A percentile compares a stretch with the other conserved stretches of the same genome.
phyloP scores from a whole-genome alignment of 805 yeast genomes.

The Clavispora carvajalis region DNA sequence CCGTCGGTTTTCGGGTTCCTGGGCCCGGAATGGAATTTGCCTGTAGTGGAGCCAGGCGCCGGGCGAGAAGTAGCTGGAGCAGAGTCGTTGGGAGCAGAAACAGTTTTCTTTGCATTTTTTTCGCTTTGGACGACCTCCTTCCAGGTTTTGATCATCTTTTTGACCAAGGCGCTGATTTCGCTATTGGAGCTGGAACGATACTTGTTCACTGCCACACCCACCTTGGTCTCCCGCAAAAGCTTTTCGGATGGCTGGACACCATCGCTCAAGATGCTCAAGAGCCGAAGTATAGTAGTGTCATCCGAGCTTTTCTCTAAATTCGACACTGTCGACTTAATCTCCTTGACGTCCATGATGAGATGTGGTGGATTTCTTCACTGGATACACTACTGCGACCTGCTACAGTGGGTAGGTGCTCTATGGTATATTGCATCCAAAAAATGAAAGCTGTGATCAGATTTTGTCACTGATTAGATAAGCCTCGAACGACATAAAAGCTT shows the following conservation, averaged over 20 bases:
- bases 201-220: conserved; percentile 95
- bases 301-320: conserved; percentile 72
- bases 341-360: conserved; percentile 58
- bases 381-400: neutral
- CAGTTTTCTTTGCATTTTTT: conserved; percentile 38
- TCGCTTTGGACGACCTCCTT: conserved; percentile 78
- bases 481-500: no score
- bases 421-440: no score
- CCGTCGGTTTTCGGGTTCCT: conserved; percentile 82
- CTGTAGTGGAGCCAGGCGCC: conserved; percentile 20
- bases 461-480: no score
- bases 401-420: neutral
- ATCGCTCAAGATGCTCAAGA: conserved; percentile 58
- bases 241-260: conserved; percentile 82
- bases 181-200: conserved; percentile 61
- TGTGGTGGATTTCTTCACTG: neutral
- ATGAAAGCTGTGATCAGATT: neutral
- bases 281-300: conserved; percentile 55
- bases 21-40: conserved; percentile 45
- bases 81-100: conserved; percentile 2
- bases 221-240: conserved; percentile 84
- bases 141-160: conserved; percentile 82
- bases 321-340: conserved; percentile 62
- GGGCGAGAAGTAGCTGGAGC: conserved; percentile 10
- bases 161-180: conserved; percentile 69